phyloP scores from a whole-genome alignment of 495 filamentous ascomycete genomes.

The Aspergillus indologenus region DNA sequence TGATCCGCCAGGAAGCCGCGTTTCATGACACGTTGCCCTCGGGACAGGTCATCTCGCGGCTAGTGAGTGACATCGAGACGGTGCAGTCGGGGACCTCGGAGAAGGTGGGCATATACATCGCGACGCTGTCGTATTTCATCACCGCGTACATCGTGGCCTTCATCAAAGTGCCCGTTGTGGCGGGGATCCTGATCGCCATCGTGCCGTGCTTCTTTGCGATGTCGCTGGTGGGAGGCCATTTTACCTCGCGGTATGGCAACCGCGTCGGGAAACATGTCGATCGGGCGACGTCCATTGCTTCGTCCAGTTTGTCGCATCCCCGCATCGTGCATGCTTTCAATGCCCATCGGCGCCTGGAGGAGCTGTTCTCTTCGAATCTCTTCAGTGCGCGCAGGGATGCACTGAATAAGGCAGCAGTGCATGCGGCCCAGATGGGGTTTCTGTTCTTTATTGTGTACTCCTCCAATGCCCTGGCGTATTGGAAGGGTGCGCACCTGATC shows the following conservation, averaged over 20 bases:
- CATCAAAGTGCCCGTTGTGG: slow-evolving; percentile 48
- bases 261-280: slow-evolving; percentile 45
- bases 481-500: slow-evolving; percentile 58
- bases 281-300: slow-evolving; percentile 45
- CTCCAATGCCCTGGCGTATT: slow-evolving; percentile 62
- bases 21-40: slow-evolving; percentile 55
- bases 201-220: slow-evolving; percentile 65
- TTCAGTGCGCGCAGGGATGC: slow-evolving; percentile 44
- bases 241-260: slow-evolving; percentile 54
- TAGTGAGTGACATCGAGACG: slow-evolving; percentile 56
- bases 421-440: slow-evolving; percentile 55
- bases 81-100: slow-evolving; percentile 62
- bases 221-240: slow-evolving; percentile 55
- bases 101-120: slow-evolving; percentile 61
- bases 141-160: slow-evolving; percentile 61
- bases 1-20: slow-evolving; percentile 56
- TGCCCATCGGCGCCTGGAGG: slow-evolving; percentile 45
- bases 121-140: slow-evolving; percentile 57
- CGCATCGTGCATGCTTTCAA: slow-evolving; percentile 48
- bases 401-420: slow-evolving; percentile 55
- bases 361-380: slow-evolving; percentile 46
- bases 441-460: slow-evolving; percentile 64
- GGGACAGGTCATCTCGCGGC: slow-evolving; percentile 55
- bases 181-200: slow-evolving; percentile 50
- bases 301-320: slow-evolving; percentile 43